Evolutionary conservation across 352 stramenopile species (phyloP).

Genomic region (Phytophthora podocarpi): DNA sequence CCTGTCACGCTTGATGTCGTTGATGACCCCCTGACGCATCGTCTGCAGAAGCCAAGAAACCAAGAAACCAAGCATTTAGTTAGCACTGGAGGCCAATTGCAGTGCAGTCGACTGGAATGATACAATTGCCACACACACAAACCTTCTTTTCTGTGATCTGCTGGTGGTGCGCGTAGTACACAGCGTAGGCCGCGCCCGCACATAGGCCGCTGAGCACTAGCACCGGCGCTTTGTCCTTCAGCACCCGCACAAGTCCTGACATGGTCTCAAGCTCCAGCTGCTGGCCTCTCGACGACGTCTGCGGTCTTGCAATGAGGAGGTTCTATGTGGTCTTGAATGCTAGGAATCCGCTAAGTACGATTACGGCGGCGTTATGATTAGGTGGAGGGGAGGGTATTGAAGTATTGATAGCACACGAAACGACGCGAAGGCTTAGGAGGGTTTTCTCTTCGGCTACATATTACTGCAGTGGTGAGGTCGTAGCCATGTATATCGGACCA

Average conservation of each 20-base stretch:
- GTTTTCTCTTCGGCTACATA: background rate
- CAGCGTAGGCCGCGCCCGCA: constrained; percentile 51
- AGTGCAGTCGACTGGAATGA: no score
- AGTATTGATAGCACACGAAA: constrained; percentile 36
- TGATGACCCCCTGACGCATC: constrained; percentile 81
- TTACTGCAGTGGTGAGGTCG: constrained; percentile 1
- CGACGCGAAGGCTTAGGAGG: background rate
- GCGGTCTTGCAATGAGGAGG: background rate
- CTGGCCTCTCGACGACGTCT: constrained; percentile 5
- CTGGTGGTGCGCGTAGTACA: constrained; percentile 86
- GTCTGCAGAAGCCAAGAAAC: constrained; percentile 30
- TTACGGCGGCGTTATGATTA: constrained; percentile 25
- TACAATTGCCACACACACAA: background rate
- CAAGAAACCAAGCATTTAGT: no score
- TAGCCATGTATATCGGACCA: constrained; percentile 81
- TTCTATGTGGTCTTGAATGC: constrained; percentile 20
- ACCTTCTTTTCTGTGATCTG: constrained; percentile 78
- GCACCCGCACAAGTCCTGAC: constrained; percentile 23
- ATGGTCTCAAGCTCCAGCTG: no score
- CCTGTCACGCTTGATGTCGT: constrained; percentile 80
- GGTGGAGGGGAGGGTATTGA: no score
- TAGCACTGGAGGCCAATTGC: background rate
- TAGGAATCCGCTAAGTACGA: no score
- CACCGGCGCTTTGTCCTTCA: constrained; percentile 53
- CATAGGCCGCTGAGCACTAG: constrained; percentile 52